Percentiles rank a stretch among this genome's conserved stretches.
These are phyloP conservation scores for Beauveria sp. DNA, from an alignment of 2,329 filamentous ascomycete species.

Conservation along the genomic window DNA sequence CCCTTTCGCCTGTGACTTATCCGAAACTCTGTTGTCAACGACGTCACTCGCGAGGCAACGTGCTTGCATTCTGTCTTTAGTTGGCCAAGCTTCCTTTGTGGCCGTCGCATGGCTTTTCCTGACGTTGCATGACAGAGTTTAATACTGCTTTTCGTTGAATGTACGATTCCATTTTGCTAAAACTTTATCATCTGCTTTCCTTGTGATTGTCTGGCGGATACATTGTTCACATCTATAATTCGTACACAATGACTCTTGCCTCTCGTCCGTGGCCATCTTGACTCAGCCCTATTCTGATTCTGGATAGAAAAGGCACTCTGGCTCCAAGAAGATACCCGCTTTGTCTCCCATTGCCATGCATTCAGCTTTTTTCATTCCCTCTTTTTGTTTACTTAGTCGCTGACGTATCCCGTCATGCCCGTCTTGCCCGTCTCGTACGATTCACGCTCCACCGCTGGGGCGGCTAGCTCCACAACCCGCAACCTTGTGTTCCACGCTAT, in stretches of 20 bases:
- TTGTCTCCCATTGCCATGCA: too few species aligned
- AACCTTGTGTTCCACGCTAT: too few species aligned
- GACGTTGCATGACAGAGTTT: not conserved
- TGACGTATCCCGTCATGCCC: too few species aligned
- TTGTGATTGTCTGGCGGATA: too few species aligned
- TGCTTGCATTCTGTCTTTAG: not conserved
- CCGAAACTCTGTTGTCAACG: not conserved
- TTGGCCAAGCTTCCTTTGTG: not conserved
- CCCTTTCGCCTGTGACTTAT: not conserved
- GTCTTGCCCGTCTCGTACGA: too few species aligned
- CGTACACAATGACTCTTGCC: not conserved
- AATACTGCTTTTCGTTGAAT: not conserved
- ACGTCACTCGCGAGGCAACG: not conserved
- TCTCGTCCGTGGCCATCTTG: not conserved
- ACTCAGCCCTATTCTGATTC: not conserved
- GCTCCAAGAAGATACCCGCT: not conserved
- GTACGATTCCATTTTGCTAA: not conserved
- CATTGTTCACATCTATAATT: not conserved
- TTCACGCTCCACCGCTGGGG: too few species aligned
- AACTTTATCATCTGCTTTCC: not conserved
- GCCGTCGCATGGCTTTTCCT: not conserved
- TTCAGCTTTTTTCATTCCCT: too few species aligned
- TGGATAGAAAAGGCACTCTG: not conserved
- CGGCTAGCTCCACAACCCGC: too few species aligned
- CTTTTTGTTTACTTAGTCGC: too few species aligned